phyloP scores from a whole-genome alignment of 306 rosid genomes.

The Malus orientalis region DNA sequence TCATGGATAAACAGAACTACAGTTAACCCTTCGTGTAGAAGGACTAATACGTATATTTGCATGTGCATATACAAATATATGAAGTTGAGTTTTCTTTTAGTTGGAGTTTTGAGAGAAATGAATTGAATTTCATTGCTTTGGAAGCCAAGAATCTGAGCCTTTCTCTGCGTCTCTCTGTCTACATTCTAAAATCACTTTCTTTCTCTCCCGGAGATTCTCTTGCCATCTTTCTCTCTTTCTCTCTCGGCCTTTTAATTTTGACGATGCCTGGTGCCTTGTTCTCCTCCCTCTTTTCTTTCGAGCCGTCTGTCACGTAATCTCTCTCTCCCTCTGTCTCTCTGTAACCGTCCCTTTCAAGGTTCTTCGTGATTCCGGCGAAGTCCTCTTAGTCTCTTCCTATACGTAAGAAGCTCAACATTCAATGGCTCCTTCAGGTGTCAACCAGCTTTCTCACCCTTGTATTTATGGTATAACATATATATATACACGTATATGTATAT shows the following conservation, averaged over 20 bases:
- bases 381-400: constrained; percentile 6
- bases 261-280: constrained; percentile 45
- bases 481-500: neutral
- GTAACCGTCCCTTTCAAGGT: constrained; percentile 33
- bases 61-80: neutral
- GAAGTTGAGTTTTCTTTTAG: neutral
- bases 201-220: constrained; percentile 59
- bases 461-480: constrained; percentile 51
- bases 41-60: neutral
- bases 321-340: constrained; percentile 13
- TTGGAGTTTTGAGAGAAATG: neutral
- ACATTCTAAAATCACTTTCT: constrained; percentile 32
- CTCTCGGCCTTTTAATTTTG: constrained; percentile 30
- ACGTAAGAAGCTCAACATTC: constrained; percentile 14
- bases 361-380: constrained; percentile 20
- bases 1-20: no score
- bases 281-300: constrained; percentile 33
- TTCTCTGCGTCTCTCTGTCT: neutral
- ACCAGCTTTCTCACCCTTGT: constrained; percentile 79
- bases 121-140: constrained; percentile 44
- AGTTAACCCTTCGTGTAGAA: no score
- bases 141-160: constrained; percentile 81
- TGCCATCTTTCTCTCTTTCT: constrained; percentile 13
- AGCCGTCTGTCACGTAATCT: constrained; percentile 18
- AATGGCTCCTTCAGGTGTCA: constrained; percentile 64